Evolutionary conservation across 441 rosid genomes (phyloP).

Genomic region (Gossypium trilobum): DNA sequence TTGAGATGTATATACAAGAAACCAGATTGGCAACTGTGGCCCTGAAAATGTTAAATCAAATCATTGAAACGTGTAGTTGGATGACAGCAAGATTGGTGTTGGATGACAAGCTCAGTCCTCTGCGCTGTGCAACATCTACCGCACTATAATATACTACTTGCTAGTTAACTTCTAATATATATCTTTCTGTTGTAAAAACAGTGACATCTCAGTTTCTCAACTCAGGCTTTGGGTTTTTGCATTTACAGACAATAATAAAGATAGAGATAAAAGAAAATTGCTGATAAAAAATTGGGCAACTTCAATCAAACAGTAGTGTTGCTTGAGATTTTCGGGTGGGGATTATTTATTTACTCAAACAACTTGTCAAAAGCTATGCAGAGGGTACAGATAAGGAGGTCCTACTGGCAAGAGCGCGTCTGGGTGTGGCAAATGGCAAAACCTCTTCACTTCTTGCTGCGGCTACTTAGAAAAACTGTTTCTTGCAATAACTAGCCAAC

Average conservation of each 20-base stretch:
- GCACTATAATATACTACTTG: neutral
- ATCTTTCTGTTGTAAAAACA: neutral
- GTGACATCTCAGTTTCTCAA: neutral
- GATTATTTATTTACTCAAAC: neutral
- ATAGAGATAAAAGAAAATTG: neutral
- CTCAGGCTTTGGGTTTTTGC: neutral
- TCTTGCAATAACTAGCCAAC: conserved; percentile 4
- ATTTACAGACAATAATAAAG: neutral
- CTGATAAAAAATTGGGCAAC: neutral
- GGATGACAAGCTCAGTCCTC: neutral
- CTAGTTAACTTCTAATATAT: neutral
- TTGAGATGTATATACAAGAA: neutral
- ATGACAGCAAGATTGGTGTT: conserved; percentile 10
- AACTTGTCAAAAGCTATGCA: conserved; percentile 11
- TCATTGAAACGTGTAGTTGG: conserved; percentile 2
- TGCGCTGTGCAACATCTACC: neutral
- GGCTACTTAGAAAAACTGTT: neutral
- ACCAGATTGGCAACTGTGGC: neutral
- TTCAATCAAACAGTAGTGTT: conserved; percentile 5
- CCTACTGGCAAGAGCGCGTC: conserved; percentile 7
- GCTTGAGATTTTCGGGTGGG: conserved; percentile 1
- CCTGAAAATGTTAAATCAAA: conserved; percentile 11
- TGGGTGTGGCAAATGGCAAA: neutral
- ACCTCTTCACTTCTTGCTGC: neutral
- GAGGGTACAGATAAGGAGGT: conserved; percentile 1